Evolutionary conservation across 768 basidiomycete species (phyloP).

Genomic region (Mycena galericulata): DNA sequence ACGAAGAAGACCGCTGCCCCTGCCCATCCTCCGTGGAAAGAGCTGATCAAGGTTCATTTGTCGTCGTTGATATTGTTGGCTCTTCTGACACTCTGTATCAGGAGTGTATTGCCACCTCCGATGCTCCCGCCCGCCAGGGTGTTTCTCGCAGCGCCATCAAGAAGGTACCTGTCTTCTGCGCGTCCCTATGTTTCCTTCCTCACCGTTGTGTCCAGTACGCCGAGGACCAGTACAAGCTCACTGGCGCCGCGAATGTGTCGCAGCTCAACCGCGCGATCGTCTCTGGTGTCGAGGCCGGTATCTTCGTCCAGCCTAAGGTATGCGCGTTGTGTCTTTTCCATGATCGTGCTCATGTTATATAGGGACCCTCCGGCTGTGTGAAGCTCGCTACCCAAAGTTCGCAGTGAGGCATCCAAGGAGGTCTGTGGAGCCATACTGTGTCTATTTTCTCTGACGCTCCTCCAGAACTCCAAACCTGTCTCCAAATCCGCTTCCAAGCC

Average conservation of each 20-base stretch:
- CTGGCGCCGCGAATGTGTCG: constrained; percentile 72
- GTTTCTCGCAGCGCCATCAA: constrained; percentile 86
- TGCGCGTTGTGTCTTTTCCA: background rate
- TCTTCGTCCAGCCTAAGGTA: constrained; percentile 53
- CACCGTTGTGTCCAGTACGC: constrained; percentile 64
- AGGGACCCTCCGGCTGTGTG: constrained; percentile 70
- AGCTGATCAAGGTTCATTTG: constrained; percentile 61
- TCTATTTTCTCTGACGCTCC: background rate
- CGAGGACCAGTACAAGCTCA: constrained; percentile 83
- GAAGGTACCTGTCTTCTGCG: constrained; percentile 64
- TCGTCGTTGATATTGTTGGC: background rate
- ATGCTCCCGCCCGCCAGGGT: constrained; percentile 70
- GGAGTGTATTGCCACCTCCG: constrained; percentile 80
- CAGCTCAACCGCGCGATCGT: constrained; percentile 83
- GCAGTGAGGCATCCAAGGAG: constrained; percentile 24
- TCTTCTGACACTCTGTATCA: constrained; percentile 40
- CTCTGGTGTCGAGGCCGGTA: constrained; percentile 67
- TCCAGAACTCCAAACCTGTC: constrained; percentile 26
- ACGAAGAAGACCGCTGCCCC: constrained; percentile 44
- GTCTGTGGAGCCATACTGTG: background rate
- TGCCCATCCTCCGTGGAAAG: constrained; percentile 66
- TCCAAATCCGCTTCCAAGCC: constrained; percentile 21
- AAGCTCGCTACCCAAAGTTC: constrained; percentile 70
- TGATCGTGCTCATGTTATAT: background rate
- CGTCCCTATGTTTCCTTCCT: background rate